Base-by-base conservation (phyloP, 352 stramenopile genomes). In the Pythium myriotylum region DNA sequence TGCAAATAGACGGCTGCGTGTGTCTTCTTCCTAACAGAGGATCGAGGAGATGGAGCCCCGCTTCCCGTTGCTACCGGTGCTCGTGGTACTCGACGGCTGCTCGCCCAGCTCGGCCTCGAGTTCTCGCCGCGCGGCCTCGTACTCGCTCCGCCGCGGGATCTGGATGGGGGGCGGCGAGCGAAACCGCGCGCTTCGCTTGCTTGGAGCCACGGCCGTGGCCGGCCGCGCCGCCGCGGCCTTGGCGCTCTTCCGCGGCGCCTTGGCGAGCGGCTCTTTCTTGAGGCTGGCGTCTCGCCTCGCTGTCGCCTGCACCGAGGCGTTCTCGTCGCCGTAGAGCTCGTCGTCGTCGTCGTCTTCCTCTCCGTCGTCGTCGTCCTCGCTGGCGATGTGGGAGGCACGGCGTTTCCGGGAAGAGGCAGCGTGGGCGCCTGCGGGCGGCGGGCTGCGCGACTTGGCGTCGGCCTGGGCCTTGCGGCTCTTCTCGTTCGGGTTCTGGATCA, bases 401-500 rank as follows among this genome's bases (percentile, higher is more conserved):
- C 57, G 57, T 37, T 65, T 64, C 20, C 56, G 45, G 4, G n/a
- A n/a, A n/a, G 56, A 59, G 37, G 13, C 37, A 17, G 5, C 4
- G 13, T 23, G 24, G 10, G 41, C 20, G 41, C 19, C 14, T 6
- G 52, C 23, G 39, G 41, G 33, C 41, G 48, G 46, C 4, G 76
- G 69, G 20, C 67, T 76, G 40, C 75, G 61, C 4, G 69, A 65
- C 60, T 88, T 81, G 13, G 68, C 72, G 56, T 91, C 79, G 1
- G 73, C 61, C 27, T 87, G 81, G n/a, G 81, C 73, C 58, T 93
- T 93, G 42, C 80, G 81, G 53, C 81, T 92, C 67, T 94, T 94
- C 47, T 88, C 79, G 53, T 94, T 94, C 13, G 84, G 84, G 59
- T 94, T 94, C 61, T 94, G 76, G 47, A 94, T 92, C 39, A 94